phyloP scores from a whole-genome alignment of 1,139 yeast genomes.

The Debaryomycetaceae sp. region DNA sequence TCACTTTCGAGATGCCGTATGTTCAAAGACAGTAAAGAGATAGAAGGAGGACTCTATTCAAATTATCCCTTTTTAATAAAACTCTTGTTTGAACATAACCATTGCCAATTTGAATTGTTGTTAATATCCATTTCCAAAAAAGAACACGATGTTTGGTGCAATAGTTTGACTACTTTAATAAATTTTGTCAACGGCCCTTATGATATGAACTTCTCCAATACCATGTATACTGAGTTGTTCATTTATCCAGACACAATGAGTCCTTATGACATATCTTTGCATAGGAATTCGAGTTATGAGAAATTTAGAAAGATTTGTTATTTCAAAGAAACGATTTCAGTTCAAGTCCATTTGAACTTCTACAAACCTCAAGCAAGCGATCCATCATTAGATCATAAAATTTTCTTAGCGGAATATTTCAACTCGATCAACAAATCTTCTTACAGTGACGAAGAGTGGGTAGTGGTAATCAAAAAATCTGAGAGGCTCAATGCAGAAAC shows the following conservation, averaged over 20 bases:
- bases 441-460: conserved; percentile 1
- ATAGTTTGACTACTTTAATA: conserved; percentile 29
- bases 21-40: conserved; percentile 18
- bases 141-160: conserved; percentile 44
- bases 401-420: conserved; percentile 4
- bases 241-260: conserved; percentile 13
- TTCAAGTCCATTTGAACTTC: conserved; percentile 10
- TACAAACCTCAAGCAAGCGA: conserved; percentile 1
- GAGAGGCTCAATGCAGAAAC: conserved; percentile 16
- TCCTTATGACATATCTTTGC: conserved; percentile 13
- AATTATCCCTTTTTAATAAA: conserved; percentile 33
- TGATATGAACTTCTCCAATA: conserved; percentile 28
- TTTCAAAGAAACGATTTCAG: conserved; percentile 9
- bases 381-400: not conserved
- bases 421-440: conserved; percentile 2
- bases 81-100: conserved; percentile 42
- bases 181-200: conserved; percentile 42
- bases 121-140: conserved; percentile 28
- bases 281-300: conserved; percentile 3
- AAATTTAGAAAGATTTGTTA: conserved; percentile 12
- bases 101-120: conserved; percentile 43
- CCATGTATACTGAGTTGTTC: conserved; percentile 5
- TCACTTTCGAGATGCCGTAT: conserved; percentile 42
- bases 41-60: conserved; percentile 36
- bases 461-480: conserved; percentile 6